Conservation (phyloP, 768 basidiomycete genomes). For the Mycena sanguinolenta region DNA sequence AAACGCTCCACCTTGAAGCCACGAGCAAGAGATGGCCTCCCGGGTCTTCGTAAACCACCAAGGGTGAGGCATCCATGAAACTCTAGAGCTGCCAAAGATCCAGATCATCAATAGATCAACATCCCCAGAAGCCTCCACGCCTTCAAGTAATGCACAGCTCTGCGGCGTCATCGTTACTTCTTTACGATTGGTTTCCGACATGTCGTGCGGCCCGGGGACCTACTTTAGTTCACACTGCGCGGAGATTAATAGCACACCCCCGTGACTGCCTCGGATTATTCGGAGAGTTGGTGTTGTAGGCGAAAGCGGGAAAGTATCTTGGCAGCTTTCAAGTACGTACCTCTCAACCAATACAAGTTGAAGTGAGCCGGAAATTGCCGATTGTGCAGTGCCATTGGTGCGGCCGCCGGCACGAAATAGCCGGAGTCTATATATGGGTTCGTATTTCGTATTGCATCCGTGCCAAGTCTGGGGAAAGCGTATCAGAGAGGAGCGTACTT, state of each 20-base stretch:
- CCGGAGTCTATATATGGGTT: background rate
- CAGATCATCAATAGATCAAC: background rate
- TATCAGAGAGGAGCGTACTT: background rate
- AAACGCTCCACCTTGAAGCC: background rate
- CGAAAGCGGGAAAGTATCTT: background rate
- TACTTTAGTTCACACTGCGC: background rate
- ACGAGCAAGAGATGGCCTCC: background rate
- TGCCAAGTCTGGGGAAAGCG: background rate
- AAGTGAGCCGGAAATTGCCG: background rate
- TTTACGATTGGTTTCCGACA: background rate
- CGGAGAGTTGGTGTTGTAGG: background rate
- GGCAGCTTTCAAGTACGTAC: background rate
- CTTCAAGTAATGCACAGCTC: slow-evolving; percentile 1
- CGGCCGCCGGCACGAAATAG: background rate
- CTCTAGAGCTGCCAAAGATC: background rate
- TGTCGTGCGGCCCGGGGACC: too few relatives aligned
- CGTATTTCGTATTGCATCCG: background rate
- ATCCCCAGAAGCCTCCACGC: slow-evolving; percentile 8
- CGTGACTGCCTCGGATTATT: background rate
- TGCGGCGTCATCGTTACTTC: background rate
- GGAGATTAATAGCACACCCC: background rate
- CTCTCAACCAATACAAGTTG: background rate
- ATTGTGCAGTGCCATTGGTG: background rate
- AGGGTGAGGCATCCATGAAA: background rate
- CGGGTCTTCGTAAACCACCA: background rate